Percentiles rank a stretch among this genome's conserved stretches.
These are phyloP conservation scores for Sphagnum magellanicum DNA, from an alignment of 228 moss, liverwort and hornwort species.

Conservation along the genomic window DNA sequence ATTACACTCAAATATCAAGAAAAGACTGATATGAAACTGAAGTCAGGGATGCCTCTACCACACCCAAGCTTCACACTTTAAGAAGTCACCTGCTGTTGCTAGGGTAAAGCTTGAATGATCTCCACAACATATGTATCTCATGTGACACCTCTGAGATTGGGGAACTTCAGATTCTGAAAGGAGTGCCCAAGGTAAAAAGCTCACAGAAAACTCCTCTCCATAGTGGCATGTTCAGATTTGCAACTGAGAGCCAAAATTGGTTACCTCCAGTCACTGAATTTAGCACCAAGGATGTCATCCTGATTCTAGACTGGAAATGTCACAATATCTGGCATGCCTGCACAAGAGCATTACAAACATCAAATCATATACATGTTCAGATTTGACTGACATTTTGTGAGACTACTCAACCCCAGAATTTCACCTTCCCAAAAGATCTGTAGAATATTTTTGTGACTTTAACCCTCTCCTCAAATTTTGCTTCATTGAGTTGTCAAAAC, in stretches of 20 bases:
- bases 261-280: constrained; percentile 61
- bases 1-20: background rate
- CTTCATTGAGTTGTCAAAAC: background rate
- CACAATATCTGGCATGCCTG: constrained; percentile 80
- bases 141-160: constrained; percentile 2
- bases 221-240: too few species aligned
- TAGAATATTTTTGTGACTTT: too few species aligned
- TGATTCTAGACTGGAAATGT: constrained; percentile 82
- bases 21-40: background rate
- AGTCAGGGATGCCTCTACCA: background rate
- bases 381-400: too few species aligned
- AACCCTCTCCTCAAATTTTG: too few species aligned
- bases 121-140: constrained; percentile 87
- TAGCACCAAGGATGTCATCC: constrained; percentile 73
- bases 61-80: background rate
- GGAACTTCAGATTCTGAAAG: background rate
- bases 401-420: too few species aligned
- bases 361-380: too few species aligned
- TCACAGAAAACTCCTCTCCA: too few species aligned
- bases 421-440: too few species aligned
- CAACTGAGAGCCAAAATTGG: background rate
- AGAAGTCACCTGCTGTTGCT: constrained; percentile 77
- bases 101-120: constrained; percentile 73
- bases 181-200: background rate
- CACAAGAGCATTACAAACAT: background rate